phyloP scores from a whole-genome alignment of 345 rosid species.

The Gynandropsis gynandra region DNA sequence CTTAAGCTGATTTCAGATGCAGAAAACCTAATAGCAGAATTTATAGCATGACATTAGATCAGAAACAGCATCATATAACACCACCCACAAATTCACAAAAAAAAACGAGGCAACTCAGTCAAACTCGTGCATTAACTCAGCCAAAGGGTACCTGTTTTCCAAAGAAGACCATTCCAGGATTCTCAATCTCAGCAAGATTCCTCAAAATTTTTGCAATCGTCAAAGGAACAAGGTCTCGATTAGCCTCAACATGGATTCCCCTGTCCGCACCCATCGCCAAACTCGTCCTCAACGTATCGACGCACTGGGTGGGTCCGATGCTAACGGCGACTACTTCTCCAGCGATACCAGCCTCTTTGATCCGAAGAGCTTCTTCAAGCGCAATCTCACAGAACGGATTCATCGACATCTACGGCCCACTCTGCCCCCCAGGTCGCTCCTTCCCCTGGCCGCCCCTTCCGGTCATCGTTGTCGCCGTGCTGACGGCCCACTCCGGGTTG shows the following conservation, averaged over 20 bases:
- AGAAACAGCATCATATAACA: too few relatives aligned
- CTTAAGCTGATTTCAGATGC: too few relatives aligned
- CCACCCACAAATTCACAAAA: too few relatives aligned
- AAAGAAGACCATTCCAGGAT: conserved; percentile 65
- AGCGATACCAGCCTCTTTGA: conserved; percentile 79
- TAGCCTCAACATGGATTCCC: conserved; percentile 66
- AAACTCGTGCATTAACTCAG: too few relatives aligned
- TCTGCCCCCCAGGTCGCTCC: too few relatives aligned
- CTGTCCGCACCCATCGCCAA: conserved; percentile 97
- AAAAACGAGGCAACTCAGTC: too few relatives aligned
- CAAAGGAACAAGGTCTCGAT: conserved; percentile 44
- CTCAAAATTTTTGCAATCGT: conserved; percentile 73
- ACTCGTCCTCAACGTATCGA: conserved; percentile 85
- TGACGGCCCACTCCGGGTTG: too few relatives aligned
- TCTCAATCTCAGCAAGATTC: conserved; percentile 66
- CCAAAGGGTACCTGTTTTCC: conserved; percentile 69
- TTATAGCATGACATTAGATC: too few relatives aligned
- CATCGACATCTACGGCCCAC: conserved; percentile 99
- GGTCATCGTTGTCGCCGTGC: too few relatives aligned
- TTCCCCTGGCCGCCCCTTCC: too few relatives aligned
- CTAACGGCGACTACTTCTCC: conserved; percentile 78
- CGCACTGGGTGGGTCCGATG: conserved; percentile 63
- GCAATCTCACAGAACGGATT: conserved; percentile 98
- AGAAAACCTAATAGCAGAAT: too few relatives aligned
- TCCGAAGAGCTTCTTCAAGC: conserved; percentile 77